Evolutionary conservation across 2,329 filamentous ascomycete species (phyloP).

Genomic region (Harringtonia aguacate): DNA sequence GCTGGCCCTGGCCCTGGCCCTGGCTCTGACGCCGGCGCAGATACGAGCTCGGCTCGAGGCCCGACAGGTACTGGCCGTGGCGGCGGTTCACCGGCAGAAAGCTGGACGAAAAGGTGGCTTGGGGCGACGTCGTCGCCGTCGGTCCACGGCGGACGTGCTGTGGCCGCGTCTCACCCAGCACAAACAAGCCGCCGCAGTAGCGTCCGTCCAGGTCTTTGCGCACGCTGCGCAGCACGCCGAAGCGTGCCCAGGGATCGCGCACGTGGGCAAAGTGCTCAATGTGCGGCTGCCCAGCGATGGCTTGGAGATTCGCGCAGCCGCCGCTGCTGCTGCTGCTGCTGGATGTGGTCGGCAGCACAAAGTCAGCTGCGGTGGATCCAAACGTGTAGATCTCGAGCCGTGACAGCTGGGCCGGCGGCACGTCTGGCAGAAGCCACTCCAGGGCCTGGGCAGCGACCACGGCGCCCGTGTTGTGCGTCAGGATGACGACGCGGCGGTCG

Average conservation of each 20-base stretch:
- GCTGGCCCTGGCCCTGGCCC: too few species aligned
- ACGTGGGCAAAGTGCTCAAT: constrained; percentile 25
- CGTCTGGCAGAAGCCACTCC: constrained; percentile 24
- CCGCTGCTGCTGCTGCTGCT: background rate
- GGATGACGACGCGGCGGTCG: constrained; percentile 22
- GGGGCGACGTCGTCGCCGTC: background rate
- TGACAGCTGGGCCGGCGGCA: constrained; percentile 22
- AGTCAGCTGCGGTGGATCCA: constrained; percentile 26
- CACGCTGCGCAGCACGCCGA: constrained; percentile 25
- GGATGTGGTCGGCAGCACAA: constrained; percentile 22
- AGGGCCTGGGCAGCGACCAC: constrained; percentile 24
- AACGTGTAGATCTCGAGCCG: constrained; percentile 35
- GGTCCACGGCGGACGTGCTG: background rate
- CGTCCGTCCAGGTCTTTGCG: constrained; percentile 23
- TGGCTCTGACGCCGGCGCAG: too few species aligned
- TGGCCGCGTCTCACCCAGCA: too few species aligned
- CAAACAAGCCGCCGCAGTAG: constrained; percentile 28
- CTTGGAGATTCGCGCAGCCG: constrained; percentile 10
- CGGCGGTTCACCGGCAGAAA: too few species aligned
- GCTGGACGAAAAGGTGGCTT: background rate
- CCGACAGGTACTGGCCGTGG: too few species aligned
- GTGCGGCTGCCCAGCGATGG: constrained; percentile 13
- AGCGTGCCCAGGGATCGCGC: constrained; percentile 25
- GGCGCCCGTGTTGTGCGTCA: constrained; percentile 29
- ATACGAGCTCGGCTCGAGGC: too few species aligned